Evolutionary conservation across 495 filamentous ascomycete genomes (phyloP), one percentile per base, ranked within the genome.

Genomic region (Extremus antarcticus): DNA sequence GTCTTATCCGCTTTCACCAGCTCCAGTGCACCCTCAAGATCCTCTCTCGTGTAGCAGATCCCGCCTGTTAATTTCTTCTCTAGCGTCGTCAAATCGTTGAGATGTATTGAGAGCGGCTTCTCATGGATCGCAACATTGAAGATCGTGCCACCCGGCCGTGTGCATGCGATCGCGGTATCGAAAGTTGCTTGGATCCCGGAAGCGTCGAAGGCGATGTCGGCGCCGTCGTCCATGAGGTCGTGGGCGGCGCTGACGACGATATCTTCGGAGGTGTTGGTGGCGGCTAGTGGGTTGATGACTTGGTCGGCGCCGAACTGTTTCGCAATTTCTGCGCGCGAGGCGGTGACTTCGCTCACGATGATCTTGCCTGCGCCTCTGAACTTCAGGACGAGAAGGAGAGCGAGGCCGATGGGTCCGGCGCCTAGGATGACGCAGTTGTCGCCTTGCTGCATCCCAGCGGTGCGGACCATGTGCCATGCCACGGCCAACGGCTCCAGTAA

Each of bases 111-210:
- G 13, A 56, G 19, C 2, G 54, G 54, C 35, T 45, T 50, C 47
- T 56, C 54, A 19, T 50, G 47, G 19, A 56, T 50, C 4, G 54
- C 54, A 32, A 56, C 54, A 21, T 56, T 56, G 54, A 56, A 56
- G 32, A 56, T 22, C 1, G 46, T 50, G 7, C 46, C 54, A 1
- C 46, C 54, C 1, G 54, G 46, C 22, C 43, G 40, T 11, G 29
- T 38, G 20, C 46, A 40, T 2, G 13, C 47, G 25, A 56, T 40
- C 4, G 54, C 54, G 10, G 25, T n/a, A 23, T 56, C 47, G 8
- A 56, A 23, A 3, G 54, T 56, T 16, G 38, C n/a, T 41, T 56
- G 54, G 11, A 56, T 15, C 1, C 54, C 54, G 29, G 29, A 56
- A 2, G 54, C 54, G 24, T 56, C 54, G 38, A 56, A 56, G 2